phyloP scores from a whole-genome alignment of 2,329 filamentous ascomycete species.

The Chaetomium sp. region DNA sequence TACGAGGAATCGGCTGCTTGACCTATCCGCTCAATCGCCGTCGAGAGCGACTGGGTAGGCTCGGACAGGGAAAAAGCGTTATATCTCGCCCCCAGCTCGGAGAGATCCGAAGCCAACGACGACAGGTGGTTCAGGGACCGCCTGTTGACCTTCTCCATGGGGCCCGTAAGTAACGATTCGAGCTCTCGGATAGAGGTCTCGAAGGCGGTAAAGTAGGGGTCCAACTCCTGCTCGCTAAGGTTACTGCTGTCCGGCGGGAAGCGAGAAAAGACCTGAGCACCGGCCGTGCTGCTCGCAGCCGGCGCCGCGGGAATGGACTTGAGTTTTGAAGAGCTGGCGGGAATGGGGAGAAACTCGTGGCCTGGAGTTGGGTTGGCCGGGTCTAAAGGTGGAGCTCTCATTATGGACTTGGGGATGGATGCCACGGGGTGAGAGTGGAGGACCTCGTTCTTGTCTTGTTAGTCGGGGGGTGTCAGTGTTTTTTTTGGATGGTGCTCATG shows the following conservation, averaged over 20 bases:
- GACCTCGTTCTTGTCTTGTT: conserved; percentile 76
- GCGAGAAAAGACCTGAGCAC: conserved; percentile 67
- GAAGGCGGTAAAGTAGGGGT: conserved; percentile 94
- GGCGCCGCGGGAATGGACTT: conserved; percentile 54
- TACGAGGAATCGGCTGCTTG: conserved; percentile 96
- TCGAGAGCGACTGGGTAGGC: conserved; percentile 81
- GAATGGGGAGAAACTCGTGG: conserved; percentile 85
- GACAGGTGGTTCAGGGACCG: conserved; percentile 84
- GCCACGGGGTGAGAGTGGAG: conserved; percentile 86
- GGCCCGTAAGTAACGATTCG: conserved; percentile 83
- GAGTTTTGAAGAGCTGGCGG: conserved; percentile 82
- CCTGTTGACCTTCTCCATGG: conserved; percentile 95
- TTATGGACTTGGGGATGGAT: conserved; percentile 88
- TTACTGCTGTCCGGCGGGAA: conserved; percentile 76
- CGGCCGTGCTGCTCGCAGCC: conserved; percentile 38
- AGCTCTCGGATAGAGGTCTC: conserved; percentile 90
- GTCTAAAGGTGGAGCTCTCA: conserved; percentile 94
- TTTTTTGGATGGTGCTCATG: not conserved
- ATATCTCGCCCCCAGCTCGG: conserved; percentile 91
- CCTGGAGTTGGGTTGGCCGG: conserved; percentile 88
- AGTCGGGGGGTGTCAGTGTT: conserved; percentile 28
- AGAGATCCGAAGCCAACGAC: conserved; percentile 80
- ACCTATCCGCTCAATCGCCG: conserved; percentile 90
- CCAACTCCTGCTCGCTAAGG: conserved; percentile 84
- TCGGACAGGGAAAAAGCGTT: conserved; percentile 97